These are phyloP conservation scores for Taphrina communis DNA, from an alignment of 1,139 yeast species.

Conservation along the genomic window DNA sequence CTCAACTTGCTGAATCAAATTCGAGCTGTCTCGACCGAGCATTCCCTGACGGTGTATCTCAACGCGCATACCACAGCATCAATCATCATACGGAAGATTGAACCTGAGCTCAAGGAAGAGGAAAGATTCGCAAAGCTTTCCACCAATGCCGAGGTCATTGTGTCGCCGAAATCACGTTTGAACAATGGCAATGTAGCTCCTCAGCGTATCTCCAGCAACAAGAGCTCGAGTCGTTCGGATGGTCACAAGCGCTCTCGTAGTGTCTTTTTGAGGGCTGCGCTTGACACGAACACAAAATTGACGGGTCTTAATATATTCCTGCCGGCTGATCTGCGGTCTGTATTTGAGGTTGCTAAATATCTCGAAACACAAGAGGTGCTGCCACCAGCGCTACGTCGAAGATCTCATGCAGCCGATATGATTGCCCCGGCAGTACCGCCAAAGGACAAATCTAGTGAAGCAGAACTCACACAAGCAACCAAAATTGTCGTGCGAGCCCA, in stretches of 20 bases:
- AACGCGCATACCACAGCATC: constrained; percentile 66
- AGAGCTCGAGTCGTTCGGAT: constrained; percentile 10
- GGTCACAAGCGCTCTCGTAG: constrained; percentile 21
- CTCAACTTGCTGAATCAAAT: constrained; percentile 77
- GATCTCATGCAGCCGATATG: constrained; percentile 56
- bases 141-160: constrained; percentile 77
- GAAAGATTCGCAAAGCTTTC: constrained; percentile 63
- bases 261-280: constrained; percentile 36
- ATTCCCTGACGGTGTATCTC: constrained; percentile 73
- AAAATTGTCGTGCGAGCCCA: constrained; percentile 64
- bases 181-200: constrained; percentile 48
- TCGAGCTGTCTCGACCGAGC: constrained; percentile 70
- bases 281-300: constrained; percentile 1
- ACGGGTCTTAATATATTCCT: constrained; percentile 25
- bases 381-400: constrained; percentile 49
- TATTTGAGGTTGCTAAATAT: constrained; percentile 55
- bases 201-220: constrained; percentile 8
- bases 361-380: constrained; percentile 57
- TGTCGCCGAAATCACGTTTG: constrained; percentile 74
- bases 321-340: constrained; percentile 19
- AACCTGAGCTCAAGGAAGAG: constrained; percentile 53
- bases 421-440: constrained; percentile 41
- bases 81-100: constrained; percentile 65
- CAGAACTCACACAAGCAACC: constrained; percentile 50
- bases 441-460: constrained; percentile 45